A percentile compares a stretch with the other conserved stretches of the same genome.
Evolutionary conservation across 73 alveolate genomes (phyloP).

Genomic region (Tetrahymena malaccensis): DNA sequence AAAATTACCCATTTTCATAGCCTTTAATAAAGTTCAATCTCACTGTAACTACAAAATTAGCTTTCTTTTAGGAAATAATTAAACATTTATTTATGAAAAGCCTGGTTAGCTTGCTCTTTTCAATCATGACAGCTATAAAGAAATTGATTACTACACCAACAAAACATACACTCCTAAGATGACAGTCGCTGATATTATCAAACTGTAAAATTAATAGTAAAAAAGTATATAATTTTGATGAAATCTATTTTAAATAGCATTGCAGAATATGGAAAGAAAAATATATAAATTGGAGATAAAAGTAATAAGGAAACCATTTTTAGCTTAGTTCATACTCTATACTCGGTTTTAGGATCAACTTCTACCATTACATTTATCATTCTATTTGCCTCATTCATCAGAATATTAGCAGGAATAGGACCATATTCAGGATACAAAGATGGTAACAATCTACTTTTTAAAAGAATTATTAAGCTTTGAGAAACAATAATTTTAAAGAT

Average conservation of each 20-base stretch:
- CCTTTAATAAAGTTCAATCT: neutral
- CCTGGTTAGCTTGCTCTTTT: neutral
- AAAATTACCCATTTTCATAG: neutral
- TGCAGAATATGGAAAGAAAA: neutral
- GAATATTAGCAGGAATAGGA: neutral
- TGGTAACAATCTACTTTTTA: neutral
- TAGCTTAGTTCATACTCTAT: neutral
- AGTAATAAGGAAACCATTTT: neutral
- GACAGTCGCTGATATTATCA: neutral
- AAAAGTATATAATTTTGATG: neutral
- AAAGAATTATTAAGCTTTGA: neutral
- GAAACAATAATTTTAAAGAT: neutral
- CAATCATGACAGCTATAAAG: neutral
- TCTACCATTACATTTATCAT: neutral
- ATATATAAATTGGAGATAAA: neutral
- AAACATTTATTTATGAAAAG: neutral
- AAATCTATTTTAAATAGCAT: neutral
- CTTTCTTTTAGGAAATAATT: neutral
- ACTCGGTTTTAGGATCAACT: neutral
- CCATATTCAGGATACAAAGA: neutral
- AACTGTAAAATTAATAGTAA: conserved; percentile 4
- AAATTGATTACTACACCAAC: neutral
- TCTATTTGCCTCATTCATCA: neutral
- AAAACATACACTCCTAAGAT: neutral
- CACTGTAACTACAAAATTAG: neutral